Evolutionary conservation across 768 basidiomycete species (phyloP).

Genomic region (Megacollybia marginata): DNA sequence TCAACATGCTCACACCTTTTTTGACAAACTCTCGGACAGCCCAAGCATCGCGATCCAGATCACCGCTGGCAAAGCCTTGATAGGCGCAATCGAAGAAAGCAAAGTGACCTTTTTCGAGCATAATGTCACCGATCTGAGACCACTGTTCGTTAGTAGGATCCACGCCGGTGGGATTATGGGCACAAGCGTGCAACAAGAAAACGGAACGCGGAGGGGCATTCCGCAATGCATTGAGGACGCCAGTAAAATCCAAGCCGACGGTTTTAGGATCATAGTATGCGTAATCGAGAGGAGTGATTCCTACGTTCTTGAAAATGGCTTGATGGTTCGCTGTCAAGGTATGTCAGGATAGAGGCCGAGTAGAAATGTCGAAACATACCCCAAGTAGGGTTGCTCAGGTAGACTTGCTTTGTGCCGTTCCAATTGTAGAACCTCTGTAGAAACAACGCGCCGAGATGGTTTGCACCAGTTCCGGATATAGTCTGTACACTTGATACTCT

Average conservation of each 20-base stretch:
- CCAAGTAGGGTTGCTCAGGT: slow-evolving; percentile 93
- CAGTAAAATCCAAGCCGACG: slow-evolving; percentile 75
- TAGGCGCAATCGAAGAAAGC: slow-evolving; percentile 96
- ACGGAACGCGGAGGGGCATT: slow-evolving; percentile 70
- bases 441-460: slow-evolving; percentile 88
- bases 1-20: slow-evolving; percentile 63
- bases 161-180: slow-evolving; percentile 95
- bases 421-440: slow-evolving; percentile 75
- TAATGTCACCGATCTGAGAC: slow-evolving; percentile 64
- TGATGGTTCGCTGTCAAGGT: slow-evolving; percentile 67
- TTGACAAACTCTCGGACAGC: slow-evolving; percentile 85
- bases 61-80: slow-evolving; percentile 94
- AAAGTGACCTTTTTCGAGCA: slow-evolving; percentile 70
- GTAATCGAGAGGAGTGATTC: slow-evolving; percentile 80
- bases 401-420: slow-evolving; percentile 59
- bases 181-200: slow-evolving; percentile 89
- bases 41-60: slow-evolving; percentile 86
- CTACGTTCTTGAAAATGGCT: slow-evolving; percentile 86
- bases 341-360: not conserved
- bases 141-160: slow-evolving; percentile 90
- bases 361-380: slow-evolving; percentile 38
- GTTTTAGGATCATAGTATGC: slow-evolving; percentile 93
- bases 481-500: slow-evolving; percentile 84
- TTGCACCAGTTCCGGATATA: slow-evolving; percentile 93
- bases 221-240: slow-evolving; percentile 53